phyloP scores from a whole-genome alignment of 1,284 basidiomycete species.

The Microbotryum lychnidis-dioicae region DNA sequence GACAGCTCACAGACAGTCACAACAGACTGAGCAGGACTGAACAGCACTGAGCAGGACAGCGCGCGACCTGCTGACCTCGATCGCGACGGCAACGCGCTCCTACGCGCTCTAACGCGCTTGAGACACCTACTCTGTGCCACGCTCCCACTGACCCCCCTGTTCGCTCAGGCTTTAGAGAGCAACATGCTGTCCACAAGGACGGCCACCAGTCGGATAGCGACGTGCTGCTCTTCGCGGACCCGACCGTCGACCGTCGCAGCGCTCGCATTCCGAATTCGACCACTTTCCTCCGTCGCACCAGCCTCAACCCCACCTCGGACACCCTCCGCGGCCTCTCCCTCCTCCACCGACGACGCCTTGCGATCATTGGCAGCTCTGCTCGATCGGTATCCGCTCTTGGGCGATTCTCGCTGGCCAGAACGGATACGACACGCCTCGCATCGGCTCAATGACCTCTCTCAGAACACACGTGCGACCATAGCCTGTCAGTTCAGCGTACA shows the following conservation, averaged over 20 bases:
- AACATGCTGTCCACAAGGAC: too few relatives aligned
- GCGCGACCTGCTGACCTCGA: too few relatives aligned
- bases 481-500: conserved; percentile 7
- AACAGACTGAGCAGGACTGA: too few relatives aligned
- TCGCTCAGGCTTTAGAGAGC: too few relatives aligned
- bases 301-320: neutral
- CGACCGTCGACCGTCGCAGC: neutral
- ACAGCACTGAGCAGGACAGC: too few relatives aligned
- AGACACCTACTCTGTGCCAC: too few relatives aligned
- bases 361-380: conserved; percentile 2
- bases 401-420: conserved; percentile 3
- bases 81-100: too few relatives aligned
- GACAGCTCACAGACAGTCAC: too few relatives aligned
- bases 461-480: neutral
- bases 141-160: too few relatives aligned
- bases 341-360: conserved; percentile 7
- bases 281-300: neutral
- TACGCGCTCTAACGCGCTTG: too few relatives aligned
- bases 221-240: too few relatives aligned
- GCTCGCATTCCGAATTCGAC: neutral
- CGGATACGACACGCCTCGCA: conserved; percentile 8
- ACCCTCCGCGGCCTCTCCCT: neutral
- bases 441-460: conserved; percentile 3
- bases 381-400: conserved; percentile 8
- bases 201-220: too few relatives aligned